Base-by-base conservation (phyloP, 768 basidiomycete genomes). In the Hemileccinum impolitum region DNA sequence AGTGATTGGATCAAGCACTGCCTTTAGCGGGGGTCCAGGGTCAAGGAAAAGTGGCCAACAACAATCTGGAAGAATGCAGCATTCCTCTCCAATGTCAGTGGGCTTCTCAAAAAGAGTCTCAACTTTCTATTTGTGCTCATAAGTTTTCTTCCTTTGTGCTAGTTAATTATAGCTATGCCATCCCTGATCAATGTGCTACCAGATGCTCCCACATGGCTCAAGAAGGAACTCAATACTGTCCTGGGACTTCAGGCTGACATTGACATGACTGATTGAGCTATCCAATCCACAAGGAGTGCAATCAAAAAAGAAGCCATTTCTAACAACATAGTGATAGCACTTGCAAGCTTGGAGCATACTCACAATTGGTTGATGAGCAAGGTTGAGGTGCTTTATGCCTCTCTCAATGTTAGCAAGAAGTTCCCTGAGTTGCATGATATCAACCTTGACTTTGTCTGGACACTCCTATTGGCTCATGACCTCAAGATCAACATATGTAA, bases 1-100 rank as follows among this genome's bases (percentile, higher is more conserved):
- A 70, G 72, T 0, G 50, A 55, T 3, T 75, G 70, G 70, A 54
- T 73, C 6, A 48, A 47, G 0, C 54, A 59, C 0, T 53, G 60
- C 3, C 53, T 63, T 6, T 35, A 28, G 1, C 48, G 48, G 62
- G 62, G 0, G 47, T 67, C 0, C 19, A 41, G 8, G 47, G 14
- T 0, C 65, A 67, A 26, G 47, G 38, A 0, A 39, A 25, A 3
- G 42, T 48, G 12, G 64, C 63, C 5, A 42, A 51, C 10, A 28
- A 40, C 1, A 50, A n/a, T n/a, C n/a, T 73, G 1, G 42, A 43
- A 2, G n/a, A n/a, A n/a, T n/a, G n/a, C n/a, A n/a, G n/a, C n/a
- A n/a, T n/a, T n/a, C n/a, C n/a, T n/a, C n/a, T n/a, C n/a, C 21
- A 54, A 3, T 65, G 60, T 18, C 44, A 53, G 23, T 48, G 51